Conservation (phyloP, 805 yeast species). For the Lipomyces lipofer region DNA sequence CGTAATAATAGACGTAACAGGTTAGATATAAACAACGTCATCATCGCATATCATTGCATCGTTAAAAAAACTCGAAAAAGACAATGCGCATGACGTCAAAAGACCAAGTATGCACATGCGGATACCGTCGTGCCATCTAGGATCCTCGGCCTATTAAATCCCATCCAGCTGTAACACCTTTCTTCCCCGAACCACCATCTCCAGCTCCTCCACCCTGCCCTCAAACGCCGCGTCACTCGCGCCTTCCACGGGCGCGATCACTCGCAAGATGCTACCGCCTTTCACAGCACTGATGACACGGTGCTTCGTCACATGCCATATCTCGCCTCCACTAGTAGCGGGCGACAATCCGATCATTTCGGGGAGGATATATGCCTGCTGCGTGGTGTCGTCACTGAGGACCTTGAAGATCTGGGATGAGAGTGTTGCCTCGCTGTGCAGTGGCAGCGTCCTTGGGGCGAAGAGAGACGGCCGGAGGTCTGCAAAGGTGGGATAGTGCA, state of each 20-base stretch:
- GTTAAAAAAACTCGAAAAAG: no score
- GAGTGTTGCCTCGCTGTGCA: conserved; percentile 11
- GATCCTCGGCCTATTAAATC: no score
- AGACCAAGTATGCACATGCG: no score
- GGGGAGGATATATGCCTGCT: conserved; percentile 8
- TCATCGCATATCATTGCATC: no score
- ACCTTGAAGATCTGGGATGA: conserved; percentile 16
- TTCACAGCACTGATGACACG: neutral
- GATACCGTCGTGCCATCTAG: no score
- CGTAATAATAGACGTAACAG: no score
- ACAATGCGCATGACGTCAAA: no score
- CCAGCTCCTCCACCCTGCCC: conserved; percentile 20
- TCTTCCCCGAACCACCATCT: conserved; percentile 15
- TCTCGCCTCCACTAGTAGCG: neutral
- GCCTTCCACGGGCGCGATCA: neutral
- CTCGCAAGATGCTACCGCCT: neutral
- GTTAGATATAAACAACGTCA: no score
- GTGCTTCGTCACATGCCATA: conserved; percentile 9
- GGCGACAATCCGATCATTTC: neutral
- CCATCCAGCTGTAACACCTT: conserved; percentile 4
- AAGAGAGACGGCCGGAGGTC: conserved; percentile 9
- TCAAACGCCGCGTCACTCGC: no score
- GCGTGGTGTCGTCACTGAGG: conserved; percentile 1
- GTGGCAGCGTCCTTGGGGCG: conserved; percentile 11
- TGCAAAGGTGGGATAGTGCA: conserved; percentile 14